A percentile compares a stretch with the other conserved stretches of the same genome.
Evolutionary conservation across 73 alveolate genomes (phyloP).

Genomic region (Tetrahymena elliotti): DNA sequence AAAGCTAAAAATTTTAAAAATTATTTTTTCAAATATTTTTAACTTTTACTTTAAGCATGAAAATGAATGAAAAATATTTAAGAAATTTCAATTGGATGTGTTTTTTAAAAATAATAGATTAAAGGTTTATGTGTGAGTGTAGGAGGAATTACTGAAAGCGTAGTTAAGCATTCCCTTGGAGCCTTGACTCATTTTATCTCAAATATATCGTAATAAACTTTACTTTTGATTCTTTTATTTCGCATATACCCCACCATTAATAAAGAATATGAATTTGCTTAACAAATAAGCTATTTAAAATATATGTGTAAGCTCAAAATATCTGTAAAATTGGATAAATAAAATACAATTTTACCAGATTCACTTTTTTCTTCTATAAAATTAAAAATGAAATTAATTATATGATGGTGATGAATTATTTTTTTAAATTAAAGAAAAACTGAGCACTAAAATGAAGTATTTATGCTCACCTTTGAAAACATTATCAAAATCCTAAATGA

Average conservation of each 20-base stretch:
- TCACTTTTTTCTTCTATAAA: neutral
- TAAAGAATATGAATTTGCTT: neutral
- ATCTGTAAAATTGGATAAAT: neutral
- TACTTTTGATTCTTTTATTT: neutral
- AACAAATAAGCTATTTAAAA: neutral
- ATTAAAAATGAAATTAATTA: too few species aligned
- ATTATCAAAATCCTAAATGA: constrained; percentile 4
- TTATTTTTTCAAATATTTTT: too few species aligned
- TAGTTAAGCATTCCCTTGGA: constrained; percentile 3
- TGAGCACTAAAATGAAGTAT: neutral
- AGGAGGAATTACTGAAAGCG: constrained; percentile 36
- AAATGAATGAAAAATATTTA: too few species aligned
- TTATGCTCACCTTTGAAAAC: neutral
- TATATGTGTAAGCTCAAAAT: neutral
- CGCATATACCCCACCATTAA: neutral
- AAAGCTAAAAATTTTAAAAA: too few species aligned
- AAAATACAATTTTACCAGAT: neutral
- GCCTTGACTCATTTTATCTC: constrained; percentile 23
- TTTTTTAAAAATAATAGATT: neutral
- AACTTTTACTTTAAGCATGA: neutral
- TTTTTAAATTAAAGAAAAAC: neutral
- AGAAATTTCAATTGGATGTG: too few species aligned
- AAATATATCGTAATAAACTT: neutral
- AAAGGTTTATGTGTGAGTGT: constrained; percentile 28
- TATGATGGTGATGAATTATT: neutral